Evolutionary conservation across 2,329 filamentous ascomycete species (phyloP).

Genomic region (Plectosphaerella cucumerina): DNA sequence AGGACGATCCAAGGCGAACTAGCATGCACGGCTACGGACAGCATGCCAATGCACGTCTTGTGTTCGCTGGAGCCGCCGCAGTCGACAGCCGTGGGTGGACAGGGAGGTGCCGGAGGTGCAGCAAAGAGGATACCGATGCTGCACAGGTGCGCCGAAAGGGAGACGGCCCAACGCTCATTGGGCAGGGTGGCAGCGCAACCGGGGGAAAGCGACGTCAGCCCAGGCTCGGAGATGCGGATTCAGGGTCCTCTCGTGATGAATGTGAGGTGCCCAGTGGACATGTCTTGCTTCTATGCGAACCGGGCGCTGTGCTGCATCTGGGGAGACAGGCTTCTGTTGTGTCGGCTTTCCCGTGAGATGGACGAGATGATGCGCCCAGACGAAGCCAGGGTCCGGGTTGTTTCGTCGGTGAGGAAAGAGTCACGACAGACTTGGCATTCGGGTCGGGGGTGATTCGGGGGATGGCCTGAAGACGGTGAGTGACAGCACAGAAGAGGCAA

Average conservation of each 20-base stretch:
- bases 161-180: not conserved
- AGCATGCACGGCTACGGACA: not conserved
- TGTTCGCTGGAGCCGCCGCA: not conserved
- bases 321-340: no score
- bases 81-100: not conserved
- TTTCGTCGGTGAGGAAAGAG: no score
- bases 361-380: no score
- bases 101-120: not conserved
- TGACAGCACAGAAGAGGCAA: no score
- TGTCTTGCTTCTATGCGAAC: no score
- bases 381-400: no score
- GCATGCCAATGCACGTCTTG: not conserved
- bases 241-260: not conserved
- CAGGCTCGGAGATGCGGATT: not conserved
- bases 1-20: constrained; percentile 1
- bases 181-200: not conserved
- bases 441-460: no score
- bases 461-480: no score
- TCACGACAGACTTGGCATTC: no score
- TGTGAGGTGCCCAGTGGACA: no score
- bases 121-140: constrained; percentile 3
- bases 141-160: not conserved
- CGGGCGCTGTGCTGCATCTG: no score
- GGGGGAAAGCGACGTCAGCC: constrained; percentile 4
- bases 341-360: no score